Evolutionary conservation across 2,329 filamentous ascomycete species (phyloP).

Genomic region (Phialophora expanda): DNA sequence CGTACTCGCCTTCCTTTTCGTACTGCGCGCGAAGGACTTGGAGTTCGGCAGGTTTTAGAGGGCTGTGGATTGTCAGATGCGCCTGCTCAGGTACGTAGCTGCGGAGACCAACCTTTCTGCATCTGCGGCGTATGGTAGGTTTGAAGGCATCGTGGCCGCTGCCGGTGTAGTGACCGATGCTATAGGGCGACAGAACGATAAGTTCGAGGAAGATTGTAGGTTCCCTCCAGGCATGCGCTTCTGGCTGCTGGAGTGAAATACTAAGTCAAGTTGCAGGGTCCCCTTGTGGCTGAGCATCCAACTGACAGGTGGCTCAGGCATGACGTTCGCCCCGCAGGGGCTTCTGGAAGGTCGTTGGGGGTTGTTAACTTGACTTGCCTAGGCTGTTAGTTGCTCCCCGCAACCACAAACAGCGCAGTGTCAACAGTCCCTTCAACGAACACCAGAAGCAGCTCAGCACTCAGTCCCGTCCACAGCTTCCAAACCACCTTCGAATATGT

Average conservation of each 20-base stretch:
- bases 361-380: background rate
- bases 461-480: background rate
- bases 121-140: constrained; percentile 86
- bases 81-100: background rate
- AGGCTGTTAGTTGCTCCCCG: constrained; percentile 24
- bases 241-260: background rate
- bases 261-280: constrained; percentile 2
- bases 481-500: constrained; percentile 61
- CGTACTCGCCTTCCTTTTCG: constrained; percentile 96
- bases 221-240: constrained; percentile 1
- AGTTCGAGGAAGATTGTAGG: background rate
- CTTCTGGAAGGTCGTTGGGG: background rate
- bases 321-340: constrained; percentile 14
- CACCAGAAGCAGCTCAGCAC: background rate
- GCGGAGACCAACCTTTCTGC: constrained; percentile 77
- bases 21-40: constrained; percentile 92
- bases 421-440: constrained; percentile 3
- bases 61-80: constrained; percentile 56
- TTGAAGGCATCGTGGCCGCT: constrained; percentile 48
- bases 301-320: constrained; percentile 17
- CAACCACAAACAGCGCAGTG: constrained; percentile 19
- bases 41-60: constrained; percentile 88
- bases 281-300: constrained; percentile 17
- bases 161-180: background rate
- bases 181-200: background rate